phyloP scores from a whole-genome alignment of 1,284 basidiomycete species.

The Apiotrichum sp. region DNA sequence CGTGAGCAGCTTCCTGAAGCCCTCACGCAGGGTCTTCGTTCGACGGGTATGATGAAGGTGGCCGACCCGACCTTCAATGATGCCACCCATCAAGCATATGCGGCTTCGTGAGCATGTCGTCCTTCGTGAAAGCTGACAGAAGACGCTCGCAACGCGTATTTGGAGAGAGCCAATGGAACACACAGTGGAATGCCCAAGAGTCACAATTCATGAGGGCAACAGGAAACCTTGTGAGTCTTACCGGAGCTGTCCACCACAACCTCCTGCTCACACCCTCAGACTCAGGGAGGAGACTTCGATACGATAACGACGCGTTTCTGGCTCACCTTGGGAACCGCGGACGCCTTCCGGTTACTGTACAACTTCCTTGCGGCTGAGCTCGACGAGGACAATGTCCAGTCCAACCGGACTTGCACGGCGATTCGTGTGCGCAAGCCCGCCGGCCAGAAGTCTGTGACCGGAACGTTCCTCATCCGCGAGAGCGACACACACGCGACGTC shows the following conservation, averaged over 20 bases:
- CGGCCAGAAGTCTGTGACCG: slow-evolving; percentile 33
- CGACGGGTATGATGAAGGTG: slow-evolving; percentile 60
- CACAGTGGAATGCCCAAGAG: slow-evolving; percentile 40
- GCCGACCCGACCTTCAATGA: slow-evolving; percentile 53
- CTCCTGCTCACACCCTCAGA: slow-evolving; percentile 17
- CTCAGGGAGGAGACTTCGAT: slow-evolving; percentile 39
- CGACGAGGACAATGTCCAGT: slow-evolving; percentile 23
- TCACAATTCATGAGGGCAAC: slow-evolving; percentile 45
- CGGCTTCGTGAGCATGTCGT: slow-evolving; percentile 22
- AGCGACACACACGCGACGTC: slow-evolving; percentile 32
- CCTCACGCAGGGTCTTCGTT: slow-evolving; percentile 61
- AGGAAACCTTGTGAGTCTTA: slow-evolving; percentile 39
- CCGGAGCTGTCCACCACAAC: neutral
- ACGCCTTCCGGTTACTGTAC: slow-evolving; percentile 28
- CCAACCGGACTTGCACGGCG: slow-evolving; percentile 1
- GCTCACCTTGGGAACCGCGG: slow-evolving; percentile 25
- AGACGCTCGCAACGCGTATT: slow-evolving; percentile 36
- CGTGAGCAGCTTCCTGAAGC: slow-evolving; percentile 60
- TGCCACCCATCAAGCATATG: slow-evolving; percentile 32
- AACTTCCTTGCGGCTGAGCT: slow-evolving; percentile 23
- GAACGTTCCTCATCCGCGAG: slow-evolving; percentile 24
- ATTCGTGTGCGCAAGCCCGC: slow-evolving; percentile 35
- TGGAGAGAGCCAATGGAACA: slow-evolving; percentile 29
- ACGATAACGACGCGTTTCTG: slow-evolving; percentile 42
- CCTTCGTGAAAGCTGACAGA: neutral